Evolutionary conservation across 352 stramenopile genomes (phyloP), one percentile per base, ranked within the genome.

Genomic region (Phytophthora melonis): DNA sequence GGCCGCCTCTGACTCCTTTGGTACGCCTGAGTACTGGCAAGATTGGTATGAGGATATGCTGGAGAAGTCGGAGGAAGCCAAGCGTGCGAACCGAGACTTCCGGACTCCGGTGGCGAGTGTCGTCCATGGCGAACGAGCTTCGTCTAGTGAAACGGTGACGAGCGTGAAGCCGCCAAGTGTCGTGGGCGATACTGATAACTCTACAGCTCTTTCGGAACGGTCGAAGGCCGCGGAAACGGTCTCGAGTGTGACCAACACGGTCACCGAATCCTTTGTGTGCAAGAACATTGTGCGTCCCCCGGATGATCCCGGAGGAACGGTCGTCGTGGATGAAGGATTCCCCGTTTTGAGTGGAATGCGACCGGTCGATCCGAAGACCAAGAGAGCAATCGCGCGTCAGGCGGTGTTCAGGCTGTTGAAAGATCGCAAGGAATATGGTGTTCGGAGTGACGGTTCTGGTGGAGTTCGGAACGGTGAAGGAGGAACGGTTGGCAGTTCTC

Each of bases 31-130:
- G 43, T 65, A 65, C 13, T 65, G 58, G 58, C 39, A 56, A 30
- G 39, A 55, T 3, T 65, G 25, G 43, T 65, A 30, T 25, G 13
- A 9, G 5, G 18, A 56, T 3, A 65, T 19, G 36, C 43, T 65
- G 5, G 14, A 36, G 39, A 43, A 23, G 13, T 65, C 58, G 32
- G 19, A 36, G 1, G 58, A 56, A 18, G 58, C 58, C 4, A 65
- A 49, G 41, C n/a, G 41, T 16, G 43, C 58, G 19, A 65, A 65
- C 25, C 43, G 58, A 10, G 58, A 65, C 23, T 45, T 65, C 41
- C 41, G 41, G 14, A 49, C 41, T 49, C 41, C 41, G 14, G 41
- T 49, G 41, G 36, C 36, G 6, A 18, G 13, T 3, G 30, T 43
- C 14, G 50, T 19, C 14, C 11, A 10, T 36, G 8, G 23, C 7